Base-by-base conservation (phyloP, 805 yeast species). In the Ogataea methylovora region DNA sequence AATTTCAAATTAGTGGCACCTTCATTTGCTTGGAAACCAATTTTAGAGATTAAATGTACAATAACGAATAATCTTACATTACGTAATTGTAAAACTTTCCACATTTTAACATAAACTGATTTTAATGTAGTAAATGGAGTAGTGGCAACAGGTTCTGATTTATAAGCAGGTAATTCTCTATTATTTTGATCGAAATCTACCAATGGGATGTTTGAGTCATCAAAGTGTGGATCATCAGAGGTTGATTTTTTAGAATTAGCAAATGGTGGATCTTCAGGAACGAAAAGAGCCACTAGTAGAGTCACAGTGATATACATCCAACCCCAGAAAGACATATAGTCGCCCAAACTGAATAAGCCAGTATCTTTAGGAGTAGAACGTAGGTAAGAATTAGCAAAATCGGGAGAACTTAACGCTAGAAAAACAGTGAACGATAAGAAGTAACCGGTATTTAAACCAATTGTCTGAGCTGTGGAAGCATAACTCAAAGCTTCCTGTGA, bases 381-480 rank as follows among this genome's bases (percentile, higher is more conserved):
- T 33, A 90, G 59, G 56, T 86, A 90, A 51, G 76, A 81, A 57
- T 92, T 88, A 31, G 94, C 90, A 54, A 92, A 90, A 45, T 87
- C 95, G 3, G 88, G 84, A 1, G 97, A 87, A 51, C 84, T 87
- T 49, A 92, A 71, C 0, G 97, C 92, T 36, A 92, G 60, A 43
- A 90, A 92, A 3, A 92, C 83, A 0, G 98, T 92, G 54, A 92
- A 92, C 7, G 94, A 80, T 39, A 83, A 59, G 52, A 92, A 92
- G 53, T 90, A 92, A 16, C 98, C 98, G 3, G 90, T 71, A 60
- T 92, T 92, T 41, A 92, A 69, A 0, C 98, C 98, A 30, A 92
- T 76, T 0, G 98, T 92, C 59, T 92, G 98, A 0, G 98, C 98
- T 0, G 98, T 92, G 4, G 95, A 84, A 0, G 98, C 97, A 62